These are phyloP conservation scores for Psidium friedrichsthalianum DNA, from an alignment of 345 rosid species.

Conservation along the genomic window DNA sequence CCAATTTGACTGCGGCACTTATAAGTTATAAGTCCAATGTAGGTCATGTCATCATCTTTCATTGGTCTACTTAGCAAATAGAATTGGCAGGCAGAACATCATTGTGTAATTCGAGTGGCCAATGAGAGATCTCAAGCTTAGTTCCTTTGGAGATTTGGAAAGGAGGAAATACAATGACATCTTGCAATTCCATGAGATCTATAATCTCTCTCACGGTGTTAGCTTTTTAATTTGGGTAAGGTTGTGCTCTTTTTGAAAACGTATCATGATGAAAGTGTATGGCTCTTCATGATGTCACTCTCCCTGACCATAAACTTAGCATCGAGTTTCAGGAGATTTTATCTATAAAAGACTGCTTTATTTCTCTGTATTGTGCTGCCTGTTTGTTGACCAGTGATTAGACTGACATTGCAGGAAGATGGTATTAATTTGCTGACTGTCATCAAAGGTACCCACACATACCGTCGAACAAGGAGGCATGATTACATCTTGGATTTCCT, in stretches of 20 bases:
- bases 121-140: background rate
- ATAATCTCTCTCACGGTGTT: background rate
- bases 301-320: background rate
- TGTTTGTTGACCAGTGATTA: background rate
- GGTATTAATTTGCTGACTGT: conserved; percentile 55
- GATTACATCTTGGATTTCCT: conserved; percentile 58
- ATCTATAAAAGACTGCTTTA: background rate
- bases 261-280: background rate
- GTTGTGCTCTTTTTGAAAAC: background rate
- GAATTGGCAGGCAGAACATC: background rate
- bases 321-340: background rate
- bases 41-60: background rate
- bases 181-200: background rate
- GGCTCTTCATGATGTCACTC: background rate
- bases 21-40: background rate
- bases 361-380: background rate
- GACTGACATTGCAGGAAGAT: conserved; percentile 48
- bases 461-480: conserved; percentile 51
- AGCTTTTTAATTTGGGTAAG: background rate
- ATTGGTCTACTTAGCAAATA: background rate
- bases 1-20: background rate
- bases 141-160: background rate
- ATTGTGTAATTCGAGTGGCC: background rate
- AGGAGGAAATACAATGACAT: background rate
- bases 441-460: conserved; percentile 66